Percentiles rank a stretch among this genome's conserved stretches.
Conservation (phyloP, 345 rosid species). For the Rhodomyrtus tomentosa region DNA sequence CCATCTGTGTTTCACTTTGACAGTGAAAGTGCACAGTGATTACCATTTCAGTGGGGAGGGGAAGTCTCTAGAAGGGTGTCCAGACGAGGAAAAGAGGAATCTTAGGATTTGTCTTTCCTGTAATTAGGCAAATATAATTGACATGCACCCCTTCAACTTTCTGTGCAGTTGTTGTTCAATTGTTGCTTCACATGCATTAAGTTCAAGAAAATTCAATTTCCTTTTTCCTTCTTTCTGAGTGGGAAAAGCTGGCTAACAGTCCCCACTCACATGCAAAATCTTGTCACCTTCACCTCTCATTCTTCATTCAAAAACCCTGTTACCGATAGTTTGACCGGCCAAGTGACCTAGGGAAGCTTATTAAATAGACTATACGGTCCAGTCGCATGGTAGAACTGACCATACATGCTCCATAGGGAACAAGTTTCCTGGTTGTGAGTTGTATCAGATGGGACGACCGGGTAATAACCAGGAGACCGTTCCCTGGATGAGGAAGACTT, state of each 20-base stretch:
- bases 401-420: background rate
- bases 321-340: background rate
- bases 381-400: background rate
- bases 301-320: background rate
- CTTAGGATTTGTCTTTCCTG: slow-evolving; percentile 65
- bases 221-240: background rate
- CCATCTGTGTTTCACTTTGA: slow-evolving; percentile 15
- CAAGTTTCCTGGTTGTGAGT: background rate
- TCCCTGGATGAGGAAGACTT: background rate
- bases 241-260: background rate
- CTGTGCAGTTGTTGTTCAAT: slow-evolving; percentile 28
- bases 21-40: slow-evolving; percentile 48
- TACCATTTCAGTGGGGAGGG: slow-evolving; percentile 30
- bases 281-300: background rate
- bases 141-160: slow-evolving; percentile 23
- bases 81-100: slow-evolving; percentile 64
- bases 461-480: background rate
- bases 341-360: background rate
- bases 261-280: background rate
- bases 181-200: slow-evolving; percentile 7
- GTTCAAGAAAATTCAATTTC: background rate
- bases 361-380: background rate
- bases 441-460: background rate
- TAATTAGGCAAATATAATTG: slow-evolving; percentile 27
- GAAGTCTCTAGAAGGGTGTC: slow-evolving; percentile 59